Evolutionary conservation across 2,329 filamentous ascomycete species (phyloP).

Genomic region (Capronia epimyces): DNA sequence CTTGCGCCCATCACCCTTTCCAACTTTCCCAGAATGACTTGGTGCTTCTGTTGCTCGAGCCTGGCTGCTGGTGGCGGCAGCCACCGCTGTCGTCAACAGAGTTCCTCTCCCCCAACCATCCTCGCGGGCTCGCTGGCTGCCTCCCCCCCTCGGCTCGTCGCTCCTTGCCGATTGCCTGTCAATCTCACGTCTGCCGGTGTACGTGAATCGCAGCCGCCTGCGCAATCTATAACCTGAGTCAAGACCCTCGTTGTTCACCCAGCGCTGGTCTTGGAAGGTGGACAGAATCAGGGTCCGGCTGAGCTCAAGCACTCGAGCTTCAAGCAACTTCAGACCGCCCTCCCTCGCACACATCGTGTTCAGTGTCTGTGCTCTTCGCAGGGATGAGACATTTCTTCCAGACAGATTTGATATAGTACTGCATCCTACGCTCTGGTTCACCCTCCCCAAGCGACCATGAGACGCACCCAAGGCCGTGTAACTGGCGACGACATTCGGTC

Average conservation of each 20-base stretch:
- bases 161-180: constrained; percentile 2
- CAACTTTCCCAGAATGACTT: not conserved
- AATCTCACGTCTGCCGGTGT: not conserved
- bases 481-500: constrained; percentile 27
- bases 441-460: constrained; percentile 12
- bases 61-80: not conserved
- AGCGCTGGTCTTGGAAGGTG: constrained; percentile 6
- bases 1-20: not conserved
- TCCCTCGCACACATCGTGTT: not conserved
- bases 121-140: not conserved
- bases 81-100: not conserved
- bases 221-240: constrained; percentile 6
- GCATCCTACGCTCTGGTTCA: not conserved
- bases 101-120: not conserved
- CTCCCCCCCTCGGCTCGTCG: not conserved
- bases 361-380: not conserved
- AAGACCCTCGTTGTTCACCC: constrained; percentile 4
- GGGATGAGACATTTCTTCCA: constrained; percentile 19
- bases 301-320: constrained; percentile 3
- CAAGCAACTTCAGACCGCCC: constrained; percentile 2
- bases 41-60: not conserved
- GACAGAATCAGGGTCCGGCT: not conserved
- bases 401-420: constrained; percentile 6
- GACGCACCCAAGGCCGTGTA: constrained; percentile 24
- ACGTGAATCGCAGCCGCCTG: constrained; percentile 2